Conservation (phyloP, 2,329 filamentous ascomycete genomes). For the Sclerotiophoma versabilis region DNA sequence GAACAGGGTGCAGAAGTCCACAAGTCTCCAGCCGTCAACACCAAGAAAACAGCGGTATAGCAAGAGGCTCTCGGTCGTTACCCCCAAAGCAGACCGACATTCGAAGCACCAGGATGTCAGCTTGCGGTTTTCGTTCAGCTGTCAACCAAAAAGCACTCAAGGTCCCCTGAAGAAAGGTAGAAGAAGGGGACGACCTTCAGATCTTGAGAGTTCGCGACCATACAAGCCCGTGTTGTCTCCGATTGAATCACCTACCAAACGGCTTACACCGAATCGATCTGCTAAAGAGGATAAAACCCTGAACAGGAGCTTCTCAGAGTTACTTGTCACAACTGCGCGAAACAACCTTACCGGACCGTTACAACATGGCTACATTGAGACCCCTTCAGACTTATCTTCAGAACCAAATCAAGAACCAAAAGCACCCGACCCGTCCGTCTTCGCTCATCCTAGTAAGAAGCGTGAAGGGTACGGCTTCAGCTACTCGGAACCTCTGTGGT, state of each 20-base stretch:
- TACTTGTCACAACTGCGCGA: constrained; percentile 8
- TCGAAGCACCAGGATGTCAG: constrained; percentile 14
- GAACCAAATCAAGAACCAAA: constrained; percentile 3
- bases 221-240: constrained; percentile 1
- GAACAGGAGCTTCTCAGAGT: constrained; percentile 17
- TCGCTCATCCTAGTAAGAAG: constrained; percentile 27
- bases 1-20: constrained; percentile 9
- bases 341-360: constrained; percentile 13
- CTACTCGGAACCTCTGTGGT: constrained; percentile 30
- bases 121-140: constrained; percentile 28
- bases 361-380: constrained; percentile 5
- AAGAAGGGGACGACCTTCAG: constrained; percentile 8
- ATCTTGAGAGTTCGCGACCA: not conserved
- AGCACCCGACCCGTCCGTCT: constrained; percentile 12
- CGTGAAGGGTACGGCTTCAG: constrained; percentile 36
- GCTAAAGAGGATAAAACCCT: constrained; percentile 9
- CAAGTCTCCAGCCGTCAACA: constrained; percentile 8
- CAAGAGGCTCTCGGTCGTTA: constrained; percentile 11
- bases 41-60: constrained; percentile 1
- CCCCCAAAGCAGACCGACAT: constrained; percentile 6
- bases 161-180: constrained; percentile 14
- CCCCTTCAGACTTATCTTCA: constrained; percentile 10
- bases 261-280: not conserved
- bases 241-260: constrained; percentile 14
- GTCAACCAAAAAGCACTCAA: not conserved